phyloP scores from a whole-genome alignment of 2,329 filamentous ascomycete species.

The Penicillium verrucosum region DNA sequence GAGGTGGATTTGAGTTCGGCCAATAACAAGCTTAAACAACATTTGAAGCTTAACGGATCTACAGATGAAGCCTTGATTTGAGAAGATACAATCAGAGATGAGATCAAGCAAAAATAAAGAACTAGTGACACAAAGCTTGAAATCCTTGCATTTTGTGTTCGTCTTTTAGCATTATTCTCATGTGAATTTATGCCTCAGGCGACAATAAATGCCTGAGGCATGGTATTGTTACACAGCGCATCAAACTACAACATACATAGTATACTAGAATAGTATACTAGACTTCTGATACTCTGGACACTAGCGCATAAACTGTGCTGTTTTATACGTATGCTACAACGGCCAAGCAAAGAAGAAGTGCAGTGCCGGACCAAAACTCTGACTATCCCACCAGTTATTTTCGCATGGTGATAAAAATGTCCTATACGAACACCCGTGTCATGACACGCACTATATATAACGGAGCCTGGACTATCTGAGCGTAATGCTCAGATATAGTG shows the following conservation, averaged over 20 bases:
- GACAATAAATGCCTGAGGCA: neutral
- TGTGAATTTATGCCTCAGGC: neutral
- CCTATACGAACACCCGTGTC: no score
- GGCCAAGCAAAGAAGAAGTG: no score
- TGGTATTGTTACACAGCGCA: neutral
- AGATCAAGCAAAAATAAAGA: neutral
- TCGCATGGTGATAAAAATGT: no score
- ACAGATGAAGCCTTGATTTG: neutral
- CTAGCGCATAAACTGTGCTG: no score
- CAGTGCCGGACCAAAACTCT: no score
- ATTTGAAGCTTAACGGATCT: no score
- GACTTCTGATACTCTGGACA: neutral
- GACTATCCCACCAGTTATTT: no score
- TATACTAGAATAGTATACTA: no score
- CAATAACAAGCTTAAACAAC: conserved; percentile 2
- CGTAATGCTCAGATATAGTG: no score
- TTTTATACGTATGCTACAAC: no score
- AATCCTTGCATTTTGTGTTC: neutral
- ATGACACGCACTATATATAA: no score
- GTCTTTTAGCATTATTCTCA: neutral
- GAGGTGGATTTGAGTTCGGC: conserved; percentile 1
- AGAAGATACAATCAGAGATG: neutral
- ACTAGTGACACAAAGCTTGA: neutral
- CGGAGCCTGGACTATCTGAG: no score
- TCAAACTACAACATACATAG: neutral